phyloP scores from a whole-genome alignment of 2,329 filamentous ascomycete species.

The Huntiella decipiens region DNA sequence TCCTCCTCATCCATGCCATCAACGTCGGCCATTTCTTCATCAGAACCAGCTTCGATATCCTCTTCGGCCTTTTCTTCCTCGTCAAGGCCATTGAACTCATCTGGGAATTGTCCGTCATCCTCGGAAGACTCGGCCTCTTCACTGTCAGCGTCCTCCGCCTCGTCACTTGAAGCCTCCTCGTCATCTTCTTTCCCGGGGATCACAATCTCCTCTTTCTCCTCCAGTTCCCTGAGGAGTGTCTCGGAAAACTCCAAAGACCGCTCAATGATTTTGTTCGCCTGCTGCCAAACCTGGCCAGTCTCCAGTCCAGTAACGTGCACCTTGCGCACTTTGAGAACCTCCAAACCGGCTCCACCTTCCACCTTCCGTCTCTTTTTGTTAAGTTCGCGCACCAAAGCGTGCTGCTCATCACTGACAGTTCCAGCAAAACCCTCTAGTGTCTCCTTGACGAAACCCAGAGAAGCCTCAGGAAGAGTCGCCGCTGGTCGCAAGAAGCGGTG shows the following conservation, averaged over 20 bases:
- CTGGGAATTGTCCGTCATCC: slow-evolving; percentile 12
- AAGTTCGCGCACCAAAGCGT: slow-evolving; percentile 43
- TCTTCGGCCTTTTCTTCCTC: slow-evolving; percentile 20
- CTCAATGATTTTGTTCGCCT: slow-evolving; percentile 63
- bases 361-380: slow-evolving; percentile 62
- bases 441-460: slow-evolving; percentile 58
- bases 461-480: slow-evolving; percentile 44
- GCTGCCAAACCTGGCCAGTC: slow-evolving; percentile 82
- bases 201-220: slow-evolving; percentile 29
- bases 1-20: slow-evolving; percentile 19
- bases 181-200: slow-evolving; percentile 16
- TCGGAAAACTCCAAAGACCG: slow-evolving; percentile 32
- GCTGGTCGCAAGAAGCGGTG: slow-evolving; percentile 63
- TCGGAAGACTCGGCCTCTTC: slow-evolving; percentile 21
- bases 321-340: slow-evolving; percentile 57
- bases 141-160: slow-evolving; percentile 20
- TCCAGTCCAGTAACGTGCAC: slow-evolving; percentile 77
- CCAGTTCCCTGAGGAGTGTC: slow-evolving; percentile 28
- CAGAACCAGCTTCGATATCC: slow-evolving; percentile 19
- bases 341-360: slow-evolving; percentile 23
- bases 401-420: slow-evolving; percentile 54
- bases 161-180: slow-evolving; percentile 17
- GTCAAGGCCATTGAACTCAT: slow-evolving; percentile 14
- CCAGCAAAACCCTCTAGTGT: slow-evolving; percentile 62
- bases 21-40: slow-evolving; percentile 17